A percentile compares a stretch with the other conserved stretches of the same genome.
phyloP scores from a whole-genome alignment of 2,329 filamentous ascomycete genomes.

The Alternaria novae-zelandiae region DNA sequence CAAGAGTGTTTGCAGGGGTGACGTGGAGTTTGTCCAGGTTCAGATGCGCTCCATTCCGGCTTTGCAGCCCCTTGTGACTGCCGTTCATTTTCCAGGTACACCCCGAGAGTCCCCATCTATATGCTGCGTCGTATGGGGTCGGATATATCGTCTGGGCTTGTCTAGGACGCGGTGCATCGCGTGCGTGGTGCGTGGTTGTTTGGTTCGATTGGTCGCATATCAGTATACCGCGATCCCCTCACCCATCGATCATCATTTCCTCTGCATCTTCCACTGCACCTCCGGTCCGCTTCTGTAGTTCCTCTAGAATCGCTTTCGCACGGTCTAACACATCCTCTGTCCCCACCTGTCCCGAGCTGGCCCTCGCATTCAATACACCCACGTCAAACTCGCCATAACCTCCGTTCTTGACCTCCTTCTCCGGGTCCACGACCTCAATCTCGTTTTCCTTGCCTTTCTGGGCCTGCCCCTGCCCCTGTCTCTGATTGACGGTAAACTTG shows the following conservation, averaged over 20 bases:
- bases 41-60: background rate
- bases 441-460: constrained; percentile 13
- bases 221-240: constrained; percentile 1
- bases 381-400: constrained; percentile 71
- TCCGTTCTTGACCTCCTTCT: constrained; percentile 50
- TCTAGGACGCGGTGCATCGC: background rate
- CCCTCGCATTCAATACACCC: constrained; percentile 87
- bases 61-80: background rate
- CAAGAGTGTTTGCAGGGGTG: background rate
- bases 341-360: constrained; percentile 80
- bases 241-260: constrained; percentile 29
- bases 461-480: background rate
- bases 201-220: background rate
- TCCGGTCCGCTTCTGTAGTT: constrained; percentile 27
- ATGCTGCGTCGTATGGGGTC: background rate
- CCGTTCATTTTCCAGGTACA: background rate
- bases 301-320: constrained; percentile 62
- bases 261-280: constrained; percentile 13
- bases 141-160: background rate
- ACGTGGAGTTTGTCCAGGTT: background rate
- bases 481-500: constrained; percentile 17
- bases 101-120: background rate
- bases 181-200: background rate
- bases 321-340: constrained; percentile 79
- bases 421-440: constrained; percentile 22